These are phyloP conservation scores for Globisporangium takayamanum DNA, from an alignment of 352 stramenopile genomes.

Conservation along the genomic window DNA sequence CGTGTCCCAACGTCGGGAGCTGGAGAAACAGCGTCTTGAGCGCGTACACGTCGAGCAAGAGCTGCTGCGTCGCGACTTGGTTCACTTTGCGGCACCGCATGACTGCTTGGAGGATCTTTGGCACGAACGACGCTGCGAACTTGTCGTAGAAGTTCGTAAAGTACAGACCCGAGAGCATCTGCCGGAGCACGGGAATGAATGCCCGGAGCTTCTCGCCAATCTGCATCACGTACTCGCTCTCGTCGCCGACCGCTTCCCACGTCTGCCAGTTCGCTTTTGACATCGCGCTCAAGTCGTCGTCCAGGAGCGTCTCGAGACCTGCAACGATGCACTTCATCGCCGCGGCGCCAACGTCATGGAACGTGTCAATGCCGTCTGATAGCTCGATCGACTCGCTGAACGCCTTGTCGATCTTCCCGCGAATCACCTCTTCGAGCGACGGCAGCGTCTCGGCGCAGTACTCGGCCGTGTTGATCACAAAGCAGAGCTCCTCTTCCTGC, in stretches of 20 bases:
- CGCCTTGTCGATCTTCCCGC: slow-evolving; percentile 91
- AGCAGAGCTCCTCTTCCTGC: slow-evolving; percentile 94
- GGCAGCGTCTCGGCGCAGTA: slow-evolving; percentile 97
- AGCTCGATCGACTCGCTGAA: slow-evolving; percentile 93
- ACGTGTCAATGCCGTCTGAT: slow-evolving; percentile 90
- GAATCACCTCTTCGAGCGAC: slow-evolving; percentile 95
- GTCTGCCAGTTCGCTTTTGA: slow-evolving; percentile 90
- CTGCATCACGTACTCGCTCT: slow-evolving; percentile 91
- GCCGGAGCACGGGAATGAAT: slow-evolving; percentile 89
- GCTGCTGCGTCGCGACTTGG: slow-evolving; percentile 96
- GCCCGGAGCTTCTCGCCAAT: slow-evolving; percentile 91
- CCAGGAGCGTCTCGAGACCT: slow-evolving; percentile 88
- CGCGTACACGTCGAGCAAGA: slow-evolving; percentile 97
- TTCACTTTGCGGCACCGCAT: slow-evolving; percentile 92
- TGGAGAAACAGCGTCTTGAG: slow-evolving; percentile 96
- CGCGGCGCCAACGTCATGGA: slow-evolving; percentile 93
- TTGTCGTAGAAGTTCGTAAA: slow-evolving; percentile 99
- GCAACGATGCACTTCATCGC: slow-evolving; percentile 94
- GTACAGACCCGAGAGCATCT: slow-evolving; percentile 89
- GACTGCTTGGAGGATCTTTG: slow-evolving; percentile 84
- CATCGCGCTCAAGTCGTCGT: slow-evolving; percentile 89
- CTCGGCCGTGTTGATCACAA: slow-evolving; percentile 98
- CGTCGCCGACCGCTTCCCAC: slow-evolving; percentile 94
- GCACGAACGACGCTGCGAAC: slow-evolving; percentile 91
- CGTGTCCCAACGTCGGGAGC: slow-evolving; percentile 81